A percentile compares a stretch with the other conserved stretches of the same genome.
Conservation (phyloP, 2,329 filamentous ascomycete species). For the Penicillium sp. region DNA sequence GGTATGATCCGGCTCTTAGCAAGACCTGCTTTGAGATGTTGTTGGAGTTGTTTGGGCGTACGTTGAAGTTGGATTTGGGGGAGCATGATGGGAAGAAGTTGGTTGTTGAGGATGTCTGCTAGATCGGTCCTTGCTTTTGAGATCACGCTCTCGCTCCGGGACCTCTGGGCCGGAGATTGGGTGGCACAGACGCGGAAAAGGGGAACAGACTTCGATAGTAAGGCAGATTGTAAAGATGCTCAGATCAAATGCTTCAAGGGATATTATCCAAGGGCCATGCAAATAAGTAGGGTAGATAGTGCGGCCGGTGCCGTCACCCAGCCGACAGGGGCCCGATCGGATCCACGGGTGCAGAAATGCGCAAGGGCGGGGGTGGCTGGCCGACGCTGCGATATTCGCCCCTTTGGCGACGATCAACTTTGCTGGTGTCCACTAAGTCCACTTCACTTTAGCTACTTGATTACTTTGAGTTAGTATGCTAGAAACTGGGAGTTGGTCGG, state of each 20-base stretch:
- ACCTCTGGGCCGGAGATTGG: background rate
- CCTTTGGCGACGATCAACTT: background rate
- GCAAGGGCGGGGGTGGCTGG: constrained; percentile 6
- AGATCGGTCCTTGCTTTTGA: constrained; percentile 4
- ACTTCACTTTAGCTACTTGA: background rate
- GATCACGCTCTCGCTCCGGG: background rate
- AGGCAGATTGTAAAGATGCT: background rate
- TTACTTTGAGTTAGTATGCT: background rate
- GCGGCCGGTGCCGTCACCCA: background rate
- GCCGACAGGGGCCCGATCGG: background rate
- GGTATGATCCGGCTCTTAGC: constrained; percentile 82
- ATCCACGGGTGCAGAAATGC: background rate
- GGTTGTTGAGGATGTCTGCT: constrained; percentile 73
- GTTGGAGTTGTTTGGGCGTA: constrained; percentile 77
- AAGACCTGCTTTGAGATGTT: constrained; percentile 91
- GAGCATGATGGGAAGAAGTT: constrained; percentile 59
- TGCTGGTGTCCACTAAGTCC: background rate
- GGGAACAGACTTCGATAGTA: background rate
- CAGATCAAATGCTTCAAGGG: background rate
- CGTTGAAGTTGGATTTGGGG: constrained; percentile 76
- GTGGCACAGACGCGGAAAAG: background rate
- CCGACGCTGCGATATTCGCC: background rate
- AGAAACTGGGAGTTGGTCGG: background rate
- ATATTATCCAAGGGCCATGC: background rate
- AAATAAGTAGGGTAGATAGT: background rate